These are phyloP conservation scores for Quercus suber DNA, from an alignment of 306 rosid species.

Conservation along the genomic window DNA sequence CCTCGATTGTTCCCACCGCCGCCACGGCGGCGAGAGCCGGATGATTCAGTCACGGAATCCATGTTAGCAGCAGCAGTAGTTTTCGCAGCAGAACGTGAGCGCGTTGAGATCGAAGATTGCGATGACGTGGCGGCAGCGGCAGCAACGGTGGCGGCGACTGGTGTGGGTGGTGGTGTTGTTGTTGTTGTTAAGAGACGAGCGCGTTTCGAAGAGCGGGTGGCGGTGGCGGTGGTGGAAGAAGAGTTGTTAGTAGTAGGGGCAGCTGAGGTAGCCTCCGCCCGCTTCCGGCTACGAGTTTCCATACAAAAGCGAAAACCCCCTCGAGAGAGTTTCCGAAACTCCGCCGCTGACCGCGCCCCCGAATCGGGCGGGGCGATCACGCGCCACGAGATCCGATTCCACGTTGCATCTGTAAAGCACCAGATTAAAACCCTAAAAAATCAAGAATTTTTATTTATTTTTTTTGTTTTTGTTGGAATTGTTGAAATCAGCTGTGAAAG, in stretches of 20 bases:
- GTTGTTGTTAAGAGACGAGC: slow-evolving; percentile 39
- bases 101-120: slow-evolving; percentile 50
- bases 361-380: slow-evolving; percentile 43
- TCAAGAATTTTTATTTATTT: neutral
- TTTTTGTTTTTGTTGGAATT: neutral
- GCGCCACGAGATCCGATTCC: slow-evolving; percentile 34
- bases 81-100: slow-evolving; percentile 63
- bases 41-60: slow-evolving; percentile 84
- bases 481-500: too few relatives aligned
- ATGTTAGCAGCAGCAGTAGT: slow-evolving; percentile 31
- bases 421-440: neutral
- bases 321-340: slow-evolving; percentile 35
- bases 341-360: slow-evolving; percentile 49
- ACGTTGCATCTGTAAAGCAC: slow-evolving; percentile 28
- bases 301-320: slow-evolving; percentile 96
- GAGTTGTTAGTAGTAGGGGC: slow-evolving; percentile 96
- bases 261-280: slow-evolving; percentile 99
- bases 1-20: slow-evolving; percentile 40
- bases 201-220: slow-evolving; percentile 77
- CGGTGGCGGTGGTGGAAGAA: slow-evolving; percentile 37
- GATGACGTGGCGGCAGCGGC: slow-evolving; percentile 29
- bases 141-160: slow-evolving; percentile 25
- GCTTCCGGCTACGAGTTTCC: slow-evolving; percentile 99
- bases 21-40: slow-evolving; percentile 81
- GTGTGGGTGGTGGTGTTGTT: too few relatives aligned